Evolutionary conservation across 306 rosid genomes (phyloP).

Genomic region (Quercus gilva): DNA sequence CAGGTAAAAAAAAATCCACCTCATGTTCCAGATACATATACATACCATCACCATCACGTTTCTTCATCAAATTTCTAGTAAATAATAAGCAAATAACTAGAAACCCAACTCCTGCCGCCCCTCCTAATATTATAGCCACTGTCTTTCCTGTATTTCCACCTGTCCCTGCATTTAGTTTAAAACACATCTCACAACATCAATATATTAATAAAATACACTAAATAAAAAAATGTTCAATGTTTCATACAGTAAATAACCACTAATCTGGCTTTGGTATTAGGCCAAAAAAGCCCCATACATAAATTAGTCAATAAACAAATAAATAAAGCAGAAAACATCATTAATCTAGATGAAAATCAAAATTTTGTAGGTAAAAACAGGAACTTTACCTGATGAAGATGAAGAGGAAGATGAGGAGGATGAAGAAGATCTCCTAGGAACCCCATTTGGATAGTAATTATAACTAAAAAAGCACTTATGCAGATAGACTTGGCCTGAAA

Average conservation of each 20-base stretch:
- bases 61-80: constrained; percentile 73
- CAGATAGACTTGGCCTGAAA: constrained; percentile 81
- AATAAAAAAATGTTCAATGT: neutral
- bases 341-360: neutral
- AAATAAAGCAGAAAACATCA: neutral
- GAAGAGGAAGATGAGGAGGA: constrained; percentile 37
- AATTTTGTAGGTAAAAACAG: too few relatives aligned
- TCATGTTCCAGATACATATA: constrained; percentile 5
- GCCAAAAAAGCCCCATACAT: neutral
- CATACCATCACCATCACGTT: constrained; percentile 68
- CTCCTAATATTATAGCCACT: constrained; percentile 87
- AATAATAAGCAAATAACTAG: constrained; percentile 74
- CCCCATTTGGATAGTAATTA: constrained; percentile 85
- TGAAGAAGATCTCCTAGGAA: constrained; percentile 66
- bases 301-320: neutral
- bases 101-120: constrained; percentile 79
- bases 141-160: constrained; percentile 76
- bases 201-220: neutral
- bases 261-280: neutral
- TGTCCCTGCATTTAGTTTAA: constrained; percentile 33
- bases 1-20: neutral
- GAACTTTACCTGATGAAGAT: constrained; percentile 55
- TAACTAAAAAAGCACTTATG: constrained; percentile 85
- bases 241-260: neutral
- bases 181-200: constrained; percentile 11